Base-by-base conservation (phyloP, 140 eudicot species). In the Senecio squalidus region DNA sequence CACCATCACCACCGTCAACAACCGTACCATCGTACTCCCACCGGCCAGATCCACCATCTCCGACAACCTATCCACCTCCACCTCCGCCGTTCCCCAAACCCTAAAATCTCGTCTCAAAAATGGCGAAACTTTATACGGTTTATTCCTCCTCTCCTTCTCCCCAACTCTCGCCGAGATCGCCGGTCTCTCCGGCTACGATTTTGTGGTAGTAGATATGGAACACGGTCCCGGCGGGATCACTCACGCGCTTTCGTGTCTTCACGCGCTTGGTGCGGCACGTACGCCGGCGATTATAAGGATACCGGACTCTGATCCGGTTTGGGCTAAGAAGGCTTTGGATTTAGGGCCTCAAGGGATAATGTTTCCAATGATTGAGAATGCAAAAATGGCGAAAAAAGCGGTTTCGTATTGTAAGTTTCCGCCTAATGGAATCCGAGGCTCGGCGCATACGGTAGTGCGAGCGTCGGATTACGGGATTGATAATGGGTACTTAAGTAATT, bases 281-380 rank as follows among this genome's bases (percentile, higher is more conserved):
- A 83, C 95, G 0, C 85, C 97, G 4, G 95, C 90, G 18, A 76
- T 91, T 27, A 72, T 91, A 52, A 82, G 98, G 10, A 1, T 86
- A 11, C 98, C 98, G 16, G 98, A 91, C 33, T 53, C 86, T 7
- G 63, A 72, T 26, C 71, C 82, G 2, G 71, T 84, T 1, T 91
- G 94, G 96, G 94, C 94, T 25, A 86, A 83, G 49, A 91, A 91
- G 27, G 98, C 96, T 26, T 88, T 91, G 4, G 98, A 91, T 67
- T 78, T 86, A 5, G 98, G 98, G 21, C 98, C 96, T 9, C 85
- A 81, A 50, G 98, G 98, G 0, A 81, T 91, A 49, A 91, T 91
- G 96, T 91, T 91, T 50, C 98, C 98, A 4, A 91, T 91, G 98
- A 86, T 91, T 45, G 98, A 91, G 24, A 43, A 50, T 49, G 77